Evolutionary conservation across 2,329 filamentous ascomycete genomes (phyloP).

Genomic region (Colletotrichum truncatum): DNA sequence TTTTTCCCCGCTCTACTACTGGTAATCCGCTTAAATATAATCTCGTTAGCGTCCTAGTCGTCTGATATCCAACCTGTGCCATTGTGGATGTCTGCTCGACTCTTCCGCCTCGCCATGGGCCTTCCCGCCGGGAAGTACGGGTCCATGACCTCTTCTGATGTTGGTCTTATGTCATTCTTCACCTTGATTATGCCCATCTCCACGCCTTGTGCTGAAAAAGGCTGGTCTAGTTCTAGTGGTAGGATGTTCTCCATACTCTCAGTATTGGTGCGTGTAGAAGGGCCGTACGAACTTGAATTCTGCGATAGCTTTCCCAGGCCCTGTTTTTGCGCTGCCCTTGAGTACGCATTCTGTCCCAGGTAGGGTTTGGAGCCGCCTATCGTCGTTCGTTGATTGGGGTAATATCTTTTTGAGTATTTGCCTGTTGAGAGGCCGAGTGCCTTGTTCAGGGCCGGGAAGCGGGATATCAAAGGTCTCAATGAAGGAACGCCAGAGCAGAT

Average conservation of each 20-base stretch:
- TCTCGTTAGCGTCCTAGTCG: no score
- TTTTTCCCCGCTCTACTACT: not conserved
- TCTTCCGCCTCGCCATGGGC: conserved; percentile 15
- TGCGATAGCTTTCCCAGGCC: conserved; percentile 8
- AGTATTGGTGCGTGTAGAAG: not conserved
- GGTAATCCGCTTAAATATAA: no score
- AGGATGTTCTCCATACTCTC: conserved; percentile 27
- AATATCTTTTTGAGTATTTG: conserved; percentile 21
- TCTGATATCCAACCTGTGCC: conserved; percentile 23
- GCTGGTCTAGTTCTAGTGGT: conserved; percentile 12
- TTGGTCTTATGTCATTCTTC: conserved; percentile 8
- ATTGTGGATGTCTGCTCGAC: not conserved
- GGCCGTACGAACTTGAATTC: conserved; percentile 14
- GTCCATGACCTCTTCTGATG: conserved; percentile 18
- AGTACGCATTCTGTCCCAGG: conserved; percentile 14
- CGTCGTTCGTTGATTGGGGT: conserved; percentile 21
- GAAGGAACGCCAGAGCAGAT: conserved; percentile 44
- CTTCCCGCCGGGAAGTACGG: conserved; percentile 22
- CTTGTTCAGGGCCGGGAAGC: conserved; percentile 39
- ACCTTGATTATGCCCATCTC: conserved; percentile 28
- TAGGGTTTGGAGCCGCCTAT: conserved; percentile 20
- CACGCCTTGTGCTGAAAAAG: conserved; percentile 18
- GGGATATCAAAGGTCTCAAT: conserved; percentile 38
- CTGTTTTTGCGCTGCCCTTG: not conserved
- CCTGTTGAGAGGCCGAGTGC: conserved; percentile 38